Evolutionary conservation across 2,329 filamentous ascomycete genomes (phyloP).

Genomic region (Cordyceps cateniannulata): DNA sequence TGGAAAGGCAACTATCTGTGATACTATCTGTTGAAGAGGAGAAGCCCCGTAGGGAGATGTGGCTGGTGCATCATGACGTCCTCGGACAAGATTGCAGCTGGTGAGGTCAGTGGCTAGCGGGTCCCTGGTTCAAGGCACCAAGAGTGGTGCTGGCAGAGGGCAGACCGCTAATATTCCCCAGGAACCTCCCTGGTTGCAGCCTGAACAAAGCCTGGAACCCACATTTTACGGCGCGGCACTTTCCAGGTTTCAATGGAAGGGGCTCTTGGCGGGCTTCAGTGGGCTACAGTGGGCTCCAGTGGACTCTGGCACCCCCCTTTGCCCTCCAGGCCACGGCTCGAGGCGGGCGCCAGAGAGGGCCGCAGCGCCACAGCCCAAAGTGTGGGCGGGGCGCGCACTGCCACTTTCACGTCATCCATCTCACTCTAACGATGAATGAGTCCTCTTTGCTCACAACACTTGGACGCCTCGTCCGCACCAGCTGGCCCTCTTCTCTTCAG

Average conservation of each 20-base stretch:
- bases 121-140: neutral
- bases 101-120: neutral
- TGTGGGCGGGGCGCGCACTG: slow-evolving; percentile 7
- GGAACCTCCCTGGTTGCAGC: neutral
- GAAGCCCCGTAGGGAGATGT: neutral
- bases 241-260: neutral
- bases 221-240: slow-evolving; percentile 9
- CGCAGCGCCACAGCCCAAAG: slow-evolving; percentile 2
- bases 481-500: neutral
- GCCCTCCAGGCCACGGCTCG: neutral
- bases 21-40: neutral
- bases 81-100: neutral
- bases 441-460: neutral
- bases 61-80: slow-evolving; percentile 8
- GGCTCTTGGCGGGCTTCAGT: neutral
- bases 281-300: neutral
- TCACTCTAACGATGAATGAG: too few relatives aligned
- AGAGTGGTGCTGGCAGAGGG: neutral
- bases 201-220: neutral
- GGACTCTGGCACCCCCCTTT: neutral
- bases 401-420: slow-evolving; percentile 11
- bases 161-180: neutral
- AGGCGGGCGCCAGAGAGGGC: neutral
- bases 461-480: neutral
- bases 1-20: neutral